A percentile compares a stretch with the other conserved stretches of the same genome.
Evolutionary conservation across 1,284 basidiomycete species (phyloP).

Genomic region (Rhodotorula sp.): DNA sequence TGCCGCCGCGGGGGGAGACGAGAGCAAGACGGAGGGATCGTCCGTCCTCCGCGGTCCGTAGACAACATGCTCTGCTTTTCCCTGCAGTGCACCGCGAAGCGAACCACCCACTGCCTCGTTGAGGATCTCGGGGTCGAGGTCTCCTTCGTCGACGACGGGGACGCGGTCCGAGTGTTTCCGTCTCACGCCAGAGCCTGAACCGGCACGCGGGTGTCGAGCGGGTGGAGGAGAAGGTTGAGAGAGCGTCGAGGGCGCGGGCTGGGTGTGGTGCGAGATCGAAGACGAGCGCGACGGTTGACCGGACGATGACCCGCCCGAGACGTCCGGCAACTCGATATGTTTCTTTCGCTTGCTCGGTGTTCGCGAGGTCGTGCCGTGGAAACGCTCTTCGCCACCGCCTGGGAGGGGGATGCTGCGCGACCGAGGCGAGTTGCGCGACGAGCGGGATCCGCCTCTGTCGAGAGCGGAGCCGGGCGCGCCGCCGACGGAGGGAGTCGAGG

Average conservation of each 20-base stretch:
- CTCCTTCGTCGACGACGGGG: constrained; percentile 26
- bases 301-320: constrained; percentile 10
- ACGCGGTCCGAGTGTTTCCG: constrained; percentile 23
- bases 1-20: background rate
- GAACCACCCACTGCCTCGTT: constrained; percentile 13
- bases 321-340: constrained; percentile 34
- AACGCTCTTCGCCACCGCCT: background rate
- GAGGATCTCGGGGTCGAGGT: constrained; percentile 13
- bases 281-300: background rate
- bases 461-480: background rate
- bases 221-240: background rate
- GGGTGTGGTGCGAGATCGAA: background rate
- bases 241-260: background rate
- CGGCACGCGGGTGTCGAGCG: background rate
- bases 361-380: background rate
- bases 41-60: constrained; percentile 33
- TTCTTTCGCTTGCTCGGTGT: constrained; percentile 9
- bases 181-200: background rate
- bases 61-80: constrained; percentile 41
- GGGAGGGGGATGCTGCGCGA: constrained; percentile 19
- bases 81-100: constrained; percentile 39
- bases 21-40: background rate
- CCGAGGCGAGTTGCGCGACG: constrained; percentile 12
- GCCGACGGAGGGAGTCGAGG: background rate
- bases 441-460: background rate